Base-by-base conservation (phyloP, 768 basidiomycete species). In the Leccinum imitatum region DNA sequence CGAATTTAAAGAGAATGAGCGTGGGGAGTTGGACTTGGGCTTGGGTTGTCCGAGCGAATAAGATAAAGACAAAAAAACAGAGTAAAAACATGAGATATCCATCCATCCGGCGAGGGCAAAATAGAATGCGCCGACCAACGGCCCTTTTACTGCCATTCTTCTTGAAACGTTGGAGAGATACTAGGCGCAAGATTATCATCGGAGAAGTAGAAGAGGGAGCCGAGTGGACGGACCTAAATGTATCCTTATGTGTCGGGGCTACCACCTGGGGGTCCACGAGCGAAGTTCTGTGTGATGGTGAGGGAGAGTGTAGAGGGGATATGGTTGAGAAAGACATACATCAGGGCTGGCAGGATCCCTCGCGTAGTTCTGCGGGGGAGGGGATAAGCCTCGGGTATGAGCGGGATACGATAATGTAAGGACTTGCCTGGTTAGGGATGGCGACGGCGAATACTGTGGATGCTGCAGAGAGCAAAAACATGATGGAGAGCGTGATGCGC, bases 361-460 rank as follows among this genome's bases (percentile, higher is more conserved):
- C 15, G 15, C 39, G 17, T 39, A 17, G 17, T 39, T 39, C 39
- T 39, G 39, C 7, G 31, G 15, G 39, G 39, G 8, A 35, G n/a
- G 51, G 51, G 31, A 35, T 33, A 14, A 17, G 17, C 33, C 5
- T 33, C 11, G 51, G 15, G 19, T 50, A 25, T 6, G 51, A 33
- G 17, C 1, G 5, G 21, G 17, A 1, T 21, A 2, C 4, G 3
- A 19, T 11, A 25, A 27, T 1, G 50, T 3, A 11, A 14, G 9
- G 33, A 59, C 62, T 41, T 57, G 60, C 67, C 39, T 66, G 52
- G 17, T 44, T 64, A 11, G 67, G 62, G n/a, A 71, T 31, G 30
- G 58, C 55, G 4, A 31, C 54, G n/a, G 65, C 59, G 15, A 67
- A 31, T n/a, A 41, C 56, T 33, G 53, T 59, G 0, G 61, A 63